Evolutionary conservation across 2,329 filamentous ascomycete species (phyloP).

Genomic region (Leptographium galeiforme): DNA sequence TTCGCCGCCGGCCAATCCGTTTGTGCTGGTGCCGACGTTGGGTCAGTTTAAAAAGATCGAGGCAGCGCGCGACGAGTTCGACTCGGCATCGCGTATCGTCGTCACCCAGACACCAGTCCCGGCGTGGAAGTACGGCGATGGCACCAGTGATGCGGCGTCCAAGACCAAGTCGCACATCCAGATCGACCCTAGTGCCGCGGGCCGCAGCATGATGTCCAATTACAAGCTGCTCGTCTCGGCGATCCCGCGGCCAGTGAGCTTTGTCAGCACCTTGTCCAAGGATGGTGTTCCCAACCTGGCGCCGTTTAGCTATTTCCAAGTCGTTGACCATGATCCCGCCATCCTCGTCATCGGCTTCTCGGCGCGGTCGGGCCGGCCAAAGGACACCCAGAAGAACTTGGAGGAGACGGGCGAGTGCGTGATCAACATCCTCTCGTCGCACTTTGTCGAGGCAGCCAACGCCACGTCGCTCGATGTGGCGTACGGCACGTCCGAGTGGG

Average conservation of each 20-base stretch:
- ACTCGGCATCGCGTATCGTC: not conserved
- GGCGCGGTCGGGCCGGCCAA: not conserved
- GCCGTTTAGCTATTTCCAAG: not conserved
- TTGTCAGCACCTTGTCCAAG: not conserved
- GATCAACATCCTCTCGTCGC: conserved; percentile 77
- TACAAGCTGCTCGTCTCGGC: not conserved
- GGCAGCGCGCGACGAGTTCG: not conserved
- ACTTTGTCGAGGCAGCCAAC: conserved; percentile 78
- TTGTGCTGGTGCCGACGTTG: not conserved
- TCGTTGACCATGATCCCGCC: not conserved
- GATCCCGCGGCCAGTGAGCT: not conserved
- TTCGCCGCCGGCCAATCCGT: not conserved
- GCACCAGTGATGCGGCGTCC: not conserved
- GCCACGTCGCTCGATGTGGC: conserved; percentile 63
- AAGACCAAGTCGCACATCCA: not conserved
- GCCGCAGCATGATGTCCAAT: not conserved
- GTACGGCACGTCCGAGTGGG: conserved; percentile 65
- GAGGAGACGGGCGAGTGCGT: conserved; percentile 58
- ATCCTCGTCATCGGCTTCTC: not conserved
- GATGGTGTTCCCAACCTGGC: not conserved
- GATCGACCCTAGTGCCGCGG: not conserved
- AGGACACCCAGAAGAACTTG: conserved; percentile 42
- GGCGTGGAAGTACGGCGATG: not conserved
- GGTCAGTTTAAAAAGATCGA: not conserved
- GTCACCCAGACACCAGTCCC: not conserved